Evolutionary conservation across 2,329 filamentous ascomycete species (phyloP), one percentile per base, ranked within the genome.

Genomic region (Hymenoscyphus salicellus): DNA sequence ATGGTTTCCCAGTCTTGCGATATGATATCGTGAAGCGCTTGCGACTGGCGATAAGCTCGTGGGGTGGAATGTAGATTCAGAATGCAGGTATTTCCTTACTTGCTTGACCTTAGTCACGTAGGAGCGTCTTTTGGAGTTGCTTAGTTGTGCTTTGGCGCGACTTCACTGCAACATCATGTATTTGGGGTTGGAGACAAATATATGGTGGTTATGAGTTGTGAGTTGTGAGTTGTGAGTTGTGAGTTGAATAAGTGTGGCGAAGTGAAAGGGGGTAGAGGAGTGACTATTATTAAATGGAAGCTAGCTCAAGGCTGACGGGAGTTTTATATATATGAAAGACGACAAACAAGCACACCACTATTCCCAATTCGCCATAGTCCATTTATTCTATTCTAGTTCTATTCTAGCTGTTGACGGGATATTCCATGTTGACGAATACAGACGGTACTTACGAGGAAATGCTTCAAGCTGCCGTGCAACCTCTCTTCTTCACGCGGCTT

Each of bases 401-500:
- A 30, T 30, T 30, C 28, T 30, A 30, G 28, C 28, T 46, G 46
- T 5, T 11, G 23, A 52, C 55, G 55, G 55, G 55, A 58, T 58
- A 32, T 58, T 16, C 55, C 43, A 26, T 23, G 43, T 49, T 49
- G 43, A 49, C 43, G 43, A 49, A 23, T 23, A 49, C 43, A 20
- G 17, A 43, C 14, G 5, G 16, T 43, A 17, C 41, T n/a, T 20
- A 43, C 17, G 20, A 20, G 32, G 36, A 33, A 30, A 38, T 36
- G 41, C 17, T 43, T 46, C 43, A 46, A 46, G 33, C 33, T 49
- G 60, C 49, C 55, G 60, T 55, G n/a, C 58, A 61, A 61, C 58
- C 58, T 49, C 36, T 11, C 30, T 23, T 26, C 38, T 43, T 32
- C 55, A 56, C n/a, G 16, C 26, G 32, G 32, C 55, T 56, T 33